Evolutionary conservation across 768 basidiomycete genomes (phyloP), one percentile per base, ranked within the genome.

Genomic region (Leccinum variicolor): DNA sequence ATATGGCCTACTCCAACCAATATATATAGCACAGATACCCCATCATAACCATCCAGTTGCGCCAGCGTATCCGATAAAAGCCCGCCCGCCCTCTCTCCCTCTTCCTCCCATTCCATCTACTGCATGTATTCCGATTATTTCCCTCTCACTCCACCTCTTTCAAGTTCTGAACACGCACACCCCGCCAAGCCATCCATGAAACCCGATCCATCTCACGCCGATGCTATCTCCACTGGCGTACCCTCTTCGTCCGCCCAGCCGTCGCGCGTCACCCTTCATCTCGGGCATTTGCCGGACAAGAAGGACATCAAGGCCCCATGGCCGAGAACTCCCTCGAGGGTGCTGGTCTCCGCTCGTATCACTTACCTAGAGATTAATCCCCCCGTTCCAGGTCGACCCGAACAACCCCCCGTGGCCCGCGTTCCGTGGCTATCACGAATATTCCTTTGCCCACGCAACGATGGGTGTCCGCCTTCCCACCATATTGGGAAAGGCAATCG

Each of bases 381-480:
- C n/a, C 3, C 31, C 21, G 14, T 5, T 47, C 45, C 46, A 87
- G 87, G 81, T 90, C 47, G 87, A 91, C 69, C 89, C 89, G 31
- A 90, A 91, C 70, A 90, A 91, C 75, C 89, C 89, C 10, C 89
- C 89, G 17, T 91, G 79, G 80, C 89, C 90, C 34, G 89, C 89
- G 0, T 91, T 83, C 72, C 85, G 90, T 45, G 88, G 89, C 4
- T 90, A 91, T 69, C 84, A 87, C 70, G 86, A 90, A 65, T 90
- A 86, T 69, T 91, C 87, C 0, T 92, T 92, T 67, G 88, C 87
- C 39, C 84, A 95, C 74, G 95, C 93, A 31, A 96, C 94, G 4
- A 97, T 97, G 94, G 91, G 92, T 59, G 86, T 89, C n/a, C 87
- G 95, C 49, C 84, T 97, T 25, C 95, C 95, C 2, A 96, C 95